Evolutionary conservation across 2,329 filamentous ascomycete species (phyloP).

Genomic region (Onygenales sp.): DNA sequence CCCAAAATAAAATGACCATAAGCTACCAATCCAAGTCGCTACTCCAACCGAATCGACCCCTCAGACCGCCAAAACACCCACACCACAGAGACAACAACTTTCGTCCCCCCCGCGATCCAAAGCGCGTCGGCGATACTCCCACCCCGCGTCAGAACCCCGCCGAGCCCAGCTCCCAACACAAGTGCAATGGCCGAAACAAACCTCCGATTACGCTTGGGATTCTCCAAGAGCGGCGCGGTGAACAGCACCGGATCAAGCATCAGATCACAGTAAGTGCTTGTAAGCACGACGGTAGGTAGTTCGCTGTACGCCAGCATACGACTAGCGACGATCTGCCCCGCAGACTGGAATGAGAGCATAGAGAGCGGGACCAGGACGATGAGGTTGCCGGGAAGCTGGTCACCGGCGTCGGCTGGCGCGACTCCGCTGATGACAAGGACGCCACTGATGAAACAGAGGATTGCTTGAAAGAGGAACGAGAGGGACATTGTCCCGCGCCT

Average conservation of each 20-base stretch:
- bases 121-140: background rate
- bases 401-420: constrained; percentile 10
- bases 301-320: constrained; percentile 16
- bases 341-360: constrained; percentile 18
- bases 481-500: constrained; percentile 14
- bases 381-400: constrained; percentile 3
- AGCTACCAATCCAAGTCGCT: too few relatives aligned
- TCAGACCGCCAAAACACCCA: background rate
- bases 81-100: background rate
- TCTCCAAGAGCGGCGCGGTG: constrained; percentile 12
- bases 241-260: constrained; percentile 14
- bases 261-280: constrained; percentile 18
- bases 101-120: constrained; percentile 1
- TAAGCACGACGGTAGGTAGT: constrained; percentile 20
- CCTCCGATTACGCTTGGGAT: constrained; percentile 11
- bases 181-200: constrained; percentile 2
- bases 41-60: constrained; percentile 10
- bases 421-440: constrained; percentile 12
- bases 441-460: constrained; percentile 14
- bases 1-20: too few relatives aligned
- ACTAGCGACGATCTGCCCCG: constrained; percentile 18
- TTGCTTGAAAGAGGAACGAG: constrained; percentile 17
- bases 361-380: constrained; percentile 15
- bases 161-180: background rate
- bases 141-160: background rate